A percentile compares a stretch with the other conserved stretches of the same genome.
Evolutionary conservation across 345 rosid species (phyloP).

Genomic region (Anacardium occidentale): DNA sequence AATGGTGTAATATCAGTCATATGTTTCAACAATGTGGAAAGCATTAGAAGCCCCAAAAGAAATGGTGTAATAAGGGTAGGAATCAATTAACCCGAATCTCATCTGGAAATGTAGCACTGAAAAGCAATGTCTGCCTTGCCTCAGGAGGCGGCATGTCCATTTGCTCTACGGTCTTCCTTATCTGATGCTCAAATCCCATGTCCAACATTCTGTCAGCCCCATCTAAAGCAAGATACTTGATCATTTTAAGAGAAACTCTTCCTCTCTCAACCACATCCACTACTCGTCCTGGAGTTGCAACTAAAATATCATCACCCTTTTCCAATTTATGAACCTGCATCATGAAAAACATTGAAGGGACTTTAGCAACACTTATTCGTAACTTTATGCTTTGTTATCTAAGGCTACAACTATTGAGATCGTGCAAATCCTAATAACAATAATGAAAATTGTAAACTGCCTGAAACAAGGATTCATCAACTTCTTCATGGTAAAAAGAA

Average conservation of each 20-base stretch:
- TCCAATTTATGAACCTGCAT: constrained; percentile 41
- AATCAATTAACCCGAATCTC: constrained; percentile 42
- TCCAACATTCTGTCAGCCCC: constrained; percentile 65
- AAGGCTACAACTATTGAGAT: no score
- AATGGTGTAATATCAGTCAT: no score
- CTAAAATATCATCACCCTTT: constrained; percentile 53
- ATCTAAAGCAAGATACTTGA: constrained; percentile 49
- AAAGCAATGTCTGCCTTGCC: constrained; percentile 53
- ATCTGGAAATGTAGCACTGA: constrained; percentile 59
- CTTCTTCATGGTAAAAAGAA: neutral
- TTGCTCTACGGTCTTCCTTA: constrained; percentile 48
- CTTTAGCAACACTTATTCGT: neutral
- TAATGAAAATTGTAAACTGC: no score
- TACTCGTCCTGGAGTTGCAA: constrained; percentile 61
- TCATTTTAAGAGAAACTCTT: constrained; percentile 40
- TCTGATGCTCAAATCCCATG: constrained; percentile 68
- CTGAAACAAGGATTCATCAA: neutral
- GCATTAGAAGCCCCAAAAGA: neutral
- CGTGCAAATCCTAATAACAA: no score
- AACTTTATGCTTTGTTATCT: neutral
- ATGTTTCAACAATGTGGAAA: neutral
- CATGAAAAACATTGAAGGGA: neutral
- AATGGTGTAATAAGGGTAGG: neutral
- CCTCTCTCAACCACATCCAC: constrained; percentile 52
- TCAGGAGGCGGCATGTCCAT: constrained; percentile 56